Evolutionary conservation across 2,329 filamentous ascomycete species (phyloP).

Genomic region (Sphaerulina vaccinii): DNA sequence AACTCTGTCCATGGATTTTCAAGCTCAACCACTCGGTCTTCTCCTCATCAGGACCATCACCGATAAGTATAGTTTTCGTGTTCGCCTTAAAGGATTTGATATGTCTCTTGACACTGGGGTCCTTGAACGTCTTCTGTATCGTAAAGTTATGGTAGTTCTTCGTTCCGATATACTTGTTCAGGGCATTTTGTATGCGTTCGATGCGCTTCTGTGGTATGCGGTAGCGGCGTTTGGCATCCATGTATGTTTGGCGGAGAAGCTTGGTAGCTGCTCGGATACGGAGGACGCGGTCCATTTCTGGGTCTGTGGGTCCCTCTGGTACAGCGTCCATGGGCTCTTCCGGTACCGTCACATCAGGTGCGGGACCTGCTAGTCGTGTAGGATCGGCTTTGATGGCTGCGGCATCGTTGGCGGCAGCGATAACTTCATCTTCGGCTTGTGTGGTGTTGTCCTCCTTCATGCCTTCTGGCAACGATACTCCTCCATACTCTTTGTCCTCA

Average conservation of each 20-base stretch:
- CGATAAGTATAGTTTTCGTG: slow-evolving; percentile 54
- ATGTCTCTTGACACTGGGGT: slow-evolving; percentile 81
- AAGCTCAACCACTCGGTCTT: slow-evolving; percentile 93
- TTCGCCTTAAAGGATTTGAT: slow-evolving; percentile 91
- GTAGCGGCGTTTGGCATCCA: slow-evolving; percentile 79
- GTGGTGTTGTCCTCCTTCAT: slow-evolving; percentile 11
- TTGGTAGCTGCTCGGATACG: slow-evolving; percentile 47
- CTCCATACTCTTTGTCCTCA: no score
- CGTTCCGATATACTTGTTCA: slow-evolving; percentile 77
- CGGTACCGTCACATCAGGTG: not conserved
- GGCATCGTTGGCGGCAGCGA: slow-evolving; percentile 8
- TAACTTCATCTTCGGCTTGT: slow-evolving; percentile 8
- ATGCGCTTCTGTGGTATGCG: slow-evolving; percentile 73
- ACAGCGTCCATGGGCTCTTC: slow-evolving; percentile 9
- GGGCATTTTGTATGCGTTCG: slow-evolving; percentile 69
- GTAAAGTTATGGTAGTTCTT: slow-evolving; percentile 98
- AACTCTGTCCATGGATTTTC: slow-evolving; percentile 95
- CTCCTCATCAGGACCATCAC: slow-evolving; percentile 35
- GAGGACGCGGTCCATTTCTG: slow-evolving; percentile 28
- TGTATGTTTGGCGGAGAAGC: slow-evolving; percentile 73
- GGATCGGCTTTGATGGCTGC: slow-evolving; percentile 7
- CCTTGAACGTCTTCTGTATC: slow-evolving; percentile 76
- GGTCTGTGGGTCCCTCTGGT: slow-evolving; percentile 2
- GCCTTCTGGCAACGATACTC: no score
- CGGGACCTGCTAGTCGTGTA: slow-evolving; percentile 7